These are phyloP conservation scores for Xylaria cubensis DNA, from an alignment of 495 filamentous ascomycete species.

Conservation along the genomic window DNA sequence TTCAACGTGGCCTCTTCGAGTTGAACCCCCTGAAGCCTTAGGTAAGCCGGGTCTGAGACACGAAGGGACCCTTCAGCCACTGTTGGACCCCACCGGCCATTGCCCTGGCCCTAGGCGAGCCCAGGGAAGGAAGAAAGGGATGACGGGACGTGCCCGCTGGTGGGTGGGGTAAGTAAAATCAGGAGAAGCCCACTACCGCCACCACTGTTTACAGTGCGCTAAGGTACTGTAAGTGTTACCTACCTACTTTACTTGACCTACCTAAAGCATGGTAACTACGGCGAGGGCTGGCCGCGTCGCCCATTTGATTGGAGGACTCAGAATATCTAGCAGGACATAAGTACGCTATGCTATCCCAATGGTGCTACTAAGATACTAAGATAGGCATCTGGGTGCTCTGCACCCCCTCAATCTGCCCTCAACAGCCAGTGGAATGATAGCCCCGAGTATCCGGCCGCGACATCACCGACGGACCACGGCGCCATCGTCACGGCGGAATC, in stretches of 20 bases:
- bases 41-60: slow-evolving; percentile 9
- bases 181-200: not conserved
- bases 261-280: too few species aligned
- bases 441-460: slow-evolving; percentile 19
- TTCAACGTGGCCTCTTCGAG: slow-evolving; percentile 41
- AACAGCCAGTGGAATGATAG: slow-evolving; percentile 11
- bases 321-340: too few species aligned
- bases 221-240: not conserved
- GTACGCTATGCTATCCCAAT: not conserved
- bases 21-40: not conserved
- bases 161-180: not conserved
- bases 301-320: slow-evolving; percentile 7
- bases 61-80: not conserved
- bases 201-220: not conserved
- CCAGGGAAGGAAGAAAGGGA: slow-evolving; percentile 4
- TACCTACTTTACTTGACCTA: not conserved
- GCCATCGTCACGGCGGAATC: slow-evolving; percentile 10
- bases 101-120: not conserved
- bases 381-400: not conserved
- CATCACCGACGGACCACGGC: not conserved
- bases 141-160: not conserved
- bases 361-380: not conserved
- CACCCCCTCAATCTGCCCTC: too few species aligned
- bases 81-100: slow-evolving; percentile 11
- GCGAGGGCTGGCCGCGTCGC: slow-evolving; percentile 3